Conservation (phyloP, 2,329 filamentous ascomycete species). For the Ascocoryne sarcoides region DNA sequence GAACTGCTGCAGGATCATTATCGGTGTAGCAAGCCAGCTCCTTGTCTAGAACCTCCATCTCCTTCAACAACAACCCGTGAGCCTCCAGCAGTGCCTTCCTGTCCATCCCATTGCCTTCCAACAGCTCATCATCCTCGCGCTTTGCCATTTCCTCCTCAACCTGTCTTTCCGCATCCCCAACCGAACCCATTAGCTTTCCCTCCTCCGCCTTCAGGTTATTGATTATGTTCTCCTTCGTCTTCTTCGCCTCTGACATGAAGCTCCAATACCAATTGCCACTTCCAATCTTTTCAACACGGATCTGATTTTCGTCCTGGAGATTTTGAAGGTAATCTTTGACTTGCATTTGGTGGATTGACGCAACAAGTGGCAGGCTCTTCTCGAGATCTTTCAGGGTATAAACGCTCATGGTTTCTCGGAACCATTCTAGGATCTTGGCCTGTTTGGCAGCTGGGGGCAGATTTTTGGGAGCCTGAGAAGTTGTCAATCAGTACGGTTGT, state of each 20-base stretch:
- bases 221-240: slow-evolving; percentile 36
- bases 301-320: slow-evolving; percentile 50
- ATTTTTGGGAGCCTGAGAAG: slow-evolving; percentile 39
- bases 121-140: slow-evolving; percentile 28
- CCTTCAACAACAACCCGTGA: slow-evolving; percentile 21
- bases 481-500: not conserved
- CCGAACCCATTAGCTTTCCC: slow-evolving; percentile 22
- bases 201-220: slow-evolving; percentile 32
- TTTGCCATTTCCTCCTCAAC: slow-evolving; percentile 30
- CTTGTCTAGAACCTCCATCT: slow-evolving; percentile 24
- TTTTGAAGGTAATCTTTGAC: slow-evolving; percentile 59
- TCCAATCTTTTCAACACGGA: slow-evolving; percentile 61
- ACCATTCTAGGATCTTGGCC: slow-evolving; percentile 47
- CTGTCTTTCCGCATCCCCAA: slow-evolving; percentile 29
- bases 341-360: slow-evolving; percentile 56
- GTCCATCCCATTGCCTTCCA: slow-evolving; percentile 21
- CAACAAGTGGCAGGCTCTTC: slow-evolving; percentile 51
- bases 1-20: slow-evolving; percentile 25
- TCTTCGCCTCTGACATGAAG: slow-evolving; percentile 46
- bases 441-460: slow-evolving; percentile 49
- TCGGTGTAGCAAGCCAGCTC: slow-evolving; percentile 26
- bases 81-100: slow-evolving; percentile 21
- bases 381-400: slow-evolving; percentile 62
- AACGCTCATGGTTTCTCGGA: slow-evolving; percentile 50
- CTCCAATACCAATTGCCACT: slow-evolving; percentile 67